A percentile compares a stretch with the other conserved stretches of the same genome.
phyloP scores from a whole-genome alignment of 805 yeast genomes.

The Geotrichum ghanense region DNA sequence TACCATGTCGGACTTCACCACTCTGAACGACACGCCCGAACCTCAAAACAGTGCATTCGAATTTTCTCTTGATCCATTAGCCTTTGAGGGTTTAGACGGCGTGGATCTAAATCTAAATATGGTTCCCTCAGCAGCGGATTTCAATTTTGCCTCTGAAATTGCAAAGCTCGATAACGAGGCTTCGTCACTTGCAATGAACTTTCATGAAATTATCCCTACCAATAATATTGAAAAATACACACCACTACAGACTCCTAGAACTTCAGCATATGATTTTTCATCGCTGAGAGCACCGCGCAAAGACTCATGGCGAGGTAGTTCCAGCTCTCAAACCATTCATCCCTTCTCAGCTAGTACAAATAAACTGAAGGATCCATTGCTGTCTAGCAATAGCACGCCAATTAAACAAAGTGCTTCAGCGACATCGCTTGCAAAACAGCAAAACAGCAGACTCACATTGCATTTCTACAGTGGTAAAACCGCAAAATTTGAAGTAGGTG shows the following conservation, averaged over 20 bases:
- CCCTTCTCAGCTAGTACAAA: too few relatives aligned
- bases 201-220: not conserved
- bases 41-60: slow-evolving; percentile 18
- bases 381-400: too few relatives aligned
- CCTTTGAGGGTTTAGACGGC: slow-evolving; percentile 34
- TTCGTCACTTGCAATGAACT: not conserved
- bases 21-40: not conserved
- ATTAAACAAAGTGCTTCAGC: too few relatives aligned
- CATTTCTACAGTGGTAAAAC: slow-evolving; percentile 1
- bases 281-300: not conserved
- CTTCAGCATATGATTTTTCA: slow-evolving; percentile 2
- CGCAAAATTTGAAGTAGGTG: not conserved
- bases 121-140: not conserved
- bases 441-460: not conserved
- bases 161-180: not conserved
- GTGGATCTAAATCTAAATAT: not conserved
- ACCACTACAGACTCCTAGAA: not conserved
- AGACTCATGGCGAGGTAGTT: not conserved
- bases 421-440: not conserved
- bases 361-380: too few relatives aligned
- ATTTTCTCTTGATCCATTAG: slow-evolving; percentile 37
- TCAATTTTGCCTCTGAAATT: not conserved
- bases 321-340: not conserved
- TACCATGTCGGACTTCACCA: not conserved
- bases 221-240: not conserved